Percentiles rank a stretch among this genome's conserved stretches.
These are phyloP conservation scores for Lactuca sativa DNA, from an alignment of 129 eudicot species.

Conservation along the genomic window DNA sequence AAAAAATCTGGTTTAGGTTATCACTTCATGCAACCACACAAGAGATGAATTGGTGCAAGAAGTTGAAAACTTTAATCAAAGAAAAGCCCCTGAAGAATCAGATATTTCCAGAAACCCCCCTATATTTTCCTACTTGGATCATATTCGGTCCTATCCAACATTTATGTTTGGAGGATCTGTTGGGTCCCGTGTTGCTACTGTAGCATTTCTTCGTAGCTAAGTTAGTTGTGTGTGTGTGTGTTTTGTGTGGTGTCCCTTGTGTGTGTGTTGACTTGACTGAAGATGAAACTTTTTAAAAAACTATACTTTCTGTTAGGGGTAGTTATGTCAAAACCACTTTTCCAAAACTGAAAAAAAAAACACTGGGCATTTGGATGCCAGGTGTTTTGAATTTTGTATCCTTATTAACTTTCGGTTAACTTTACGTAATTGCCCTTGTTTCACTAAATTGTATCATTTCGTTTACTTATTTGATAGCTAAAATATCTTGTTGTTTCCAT, in stretches of 20 bases:
- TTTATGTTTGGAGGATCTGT: constrained; percentile 95
- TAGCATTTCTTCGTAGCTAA: constrained; percentile 81
- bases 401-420: neutral
- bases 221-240: constrained; percentile 3
- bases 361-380: neutral
- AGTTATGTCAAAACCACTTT: neutral
- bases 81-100: constrained; percentile 44
- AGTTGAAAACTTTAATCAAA: constrained; percentile 74
- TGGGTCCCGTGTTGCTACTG: constrained; percentile 95
- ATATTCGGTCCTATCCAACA: constrained; percentile 88
- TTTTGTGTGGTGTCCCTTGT: constrained; percentile 19
- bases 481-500: no score
- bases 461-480: no score
- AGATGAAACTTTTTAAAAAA: neutral
- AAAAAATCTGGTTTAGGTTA: constrained; percentile 45
- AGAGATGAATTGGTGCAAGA: constrained; percentile 88
- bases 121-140: constrained; percentile 72
- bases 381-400: constrained; percentile 2
- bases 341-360: constrained; percentile 1
- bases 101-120: constrained; percentile 36
- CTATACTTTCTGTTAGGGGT: neutral
- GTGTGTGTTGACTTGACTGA: constrained; percentile 25
- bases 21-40: constrained; percentile 89
- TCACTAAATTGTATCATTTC: neutral
- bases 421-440: constrained; percentile 4